Conservation (phyloP, 2,329 filamentous ascomycete species). For the Thielaviopsis euricoi region DNA sequence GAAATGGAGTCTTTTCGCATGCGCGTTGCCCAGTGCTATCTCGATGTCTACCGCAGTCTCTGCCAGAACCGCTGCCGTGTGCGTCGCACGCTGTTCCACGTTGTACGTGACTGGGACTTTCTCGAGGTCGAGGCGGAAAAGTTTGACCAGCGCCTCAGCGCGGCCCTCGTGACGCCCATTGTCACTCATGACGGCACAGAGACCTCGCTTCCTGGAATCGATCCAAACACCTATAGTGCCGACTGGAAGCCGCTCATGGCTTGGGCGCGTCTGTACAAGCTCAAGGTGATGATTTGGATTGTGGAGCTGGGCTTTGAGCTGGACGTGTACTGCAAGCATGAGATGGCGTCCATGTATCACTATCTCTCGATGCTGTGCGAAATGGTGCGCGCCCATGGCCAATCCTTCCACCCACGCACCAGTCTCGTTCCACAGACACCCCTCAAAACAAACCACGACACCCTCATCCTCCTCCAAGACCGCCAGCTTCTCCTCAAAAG, state of each 20-base stretch:
- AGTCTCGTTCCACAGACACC: not conserved
- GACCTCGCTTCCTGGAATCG: slow-evolving; percentile 33
- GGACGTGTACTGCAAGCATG: slow-evolving; percentile 72
- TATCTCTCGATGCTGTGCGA: slow-evolving; percentile 41
- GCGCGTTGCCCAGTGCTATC: slow-evolving; percentile 50
- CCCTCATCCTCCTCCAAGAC: not conserved
- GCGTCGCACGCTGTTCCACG: slow-evolving; percentile 75
- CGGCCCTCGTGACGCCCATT: slow-evolving; percentile 39
- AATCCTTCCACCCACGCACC: not conserved
- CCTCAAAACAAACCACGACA: not conserved
- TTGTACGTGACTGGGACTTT: slow-evolving; percentile 66
- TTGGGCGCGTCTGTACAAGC: slow-evolving; percentile 82
- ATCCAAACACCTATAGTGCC: slow-evolving; percentile 18
- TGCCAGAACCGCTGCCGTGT: slow-evolving; percentile 85
- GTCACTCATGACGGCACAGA: slow-evolving; percentile 24
- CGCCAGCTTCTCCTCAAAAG: slow-evolving; percentile 13
- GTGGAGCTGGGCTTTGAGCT: slow-evolving; percentile 90
- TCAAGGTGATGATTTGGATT: slow-evolving; percentile 74
- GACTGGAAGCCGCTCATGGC: slow-evolving; percentile 27
- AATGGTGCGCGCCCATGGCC: slow-evolving; percentile 10
- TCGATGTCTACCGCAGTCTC: slow-evolving; percentile 68
- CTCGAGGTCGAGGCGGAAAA: slow-evolving; percentile 70
- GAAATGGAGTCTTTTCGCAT: slow-evolving; percentile 56
- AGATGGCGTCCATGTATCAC: slow-evolving; percentile 81
- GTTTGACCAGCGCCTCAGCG: slow-evolving; percentile 51